Evolutionary conservation across 257 asterid species (phyloP), one percentile per base, ranked within the genome.

Genomic region (Lithospermum erythrorhizon): DNA sequence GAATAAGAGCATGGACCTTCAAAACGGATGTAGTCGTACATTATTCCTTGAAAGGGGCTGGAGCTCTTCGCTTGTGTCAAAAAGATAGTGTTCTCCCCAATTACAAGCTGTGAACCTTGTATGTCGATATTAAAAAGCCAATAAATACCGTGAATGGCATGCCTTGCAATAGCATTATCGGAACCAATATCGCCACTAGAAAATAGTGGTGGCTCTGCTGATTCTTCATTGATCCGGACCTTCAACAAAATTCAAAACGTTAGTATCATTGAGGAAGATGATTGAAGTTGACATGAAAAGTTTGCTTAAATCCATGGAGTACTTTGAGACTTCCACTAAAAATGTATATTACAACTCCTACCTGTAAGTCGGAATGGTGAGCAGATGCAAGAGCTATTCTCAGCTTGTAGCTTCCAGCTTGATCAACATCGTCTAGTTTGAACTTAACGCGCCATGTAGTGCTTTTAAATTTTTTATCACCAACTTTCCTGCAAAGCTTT

Each of bases 331-430:
- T 35, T 35, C 45, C 45, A 6, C 14, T 35, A 13, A 7, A 35
- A 35, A 27, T 27, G 32, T 27, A 3, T 11, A 30, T n/a, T 20
- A 21, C 6, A 23, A 55, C 22, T 8, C 7, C 9, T 59, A 84
- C 96, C 87, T 87, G 86, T 59, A 83, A 65, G 9, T 82, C 68
- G 17, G 95, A 75, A 30, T 63, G 58, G 41, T 76, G 80, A 15
- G 73, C 85, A 15, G 94, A 87, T 57, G 95, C 95, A 64, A 87
- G 84, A 17, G 95, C 95, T 56, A 87, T 25, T n/a, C 84, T 78
- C 66, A 87, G 54, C 61, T 54, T 80, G 75, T 82, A 87, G 68
- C 49, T 71, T 59, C 76, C 79, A 16, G 55, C 65, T 55, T 24
- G 56, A 49, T 70, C 65, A 20, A 79, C 63, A 30, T 21, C 65